Percentiles rank a stretch among this genome's conserved stretches.
Evolutionary conservation across 2,329 filamentous ascomycete species (phyloP).

Genomic region (Malbranchea cinnamomea): DNA sequence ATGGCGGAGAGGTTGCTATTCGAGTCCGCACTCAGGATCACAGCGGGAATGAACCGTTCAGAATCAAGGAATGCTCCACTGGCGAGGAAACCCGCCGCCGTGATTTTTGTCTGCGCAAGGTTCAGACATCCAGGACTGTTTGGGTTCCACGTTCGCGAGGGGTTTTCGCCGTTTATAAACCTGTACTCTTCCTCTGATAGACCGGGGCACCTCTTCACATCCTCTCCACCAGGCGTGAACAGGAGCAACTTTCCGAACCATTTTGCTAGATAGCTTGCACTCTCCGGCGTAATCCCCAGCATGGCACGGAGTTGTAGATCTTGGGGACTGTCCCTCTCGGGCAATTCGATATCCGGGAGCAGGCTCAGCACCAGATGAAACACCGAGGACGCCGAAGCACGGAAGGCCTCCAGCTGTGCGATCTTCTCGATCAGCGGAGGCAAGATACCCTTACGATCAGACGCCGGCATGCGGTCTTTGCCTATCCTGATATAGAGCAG

Average conservation of each 20-base stretch:
- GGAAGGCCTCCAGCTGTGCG: conserved; percentile 7
- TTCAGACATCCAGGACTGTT: conserved; percentile 46
- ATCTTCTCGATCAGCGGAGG: conserved; percentile 55
- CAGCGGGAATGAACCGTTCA: conserved; percentile 68
- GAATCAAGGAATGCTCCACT: conserved; percentile 74
- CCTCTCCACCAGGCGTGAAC: conserved; percentile 37
- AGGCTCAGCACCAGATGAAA: conserved; percentile 74
- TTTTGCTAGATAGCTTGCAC: conserved; percentile 57
- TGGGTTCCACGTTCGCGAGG: conserved; percentile 44
- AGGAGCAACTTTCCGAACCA: conserved; percentile 69
- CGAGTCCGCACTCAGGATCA: conserved; percentile 69
- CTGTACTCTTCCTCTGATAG: conserved; percentile 50
- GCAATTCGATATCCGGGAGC: conserved; percentile 51
- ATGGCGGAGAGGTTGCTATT: conserved; percentile 63
- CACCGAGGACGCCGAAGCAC: conserved; percentile 40
- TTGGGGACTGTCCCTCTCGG: conserved; percentile 62
- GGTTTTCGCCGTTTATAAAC: conserved; percentile 49
- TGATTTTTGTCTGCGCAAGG: conserved; percentile 53
- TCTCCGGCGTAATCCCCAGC: conserved; percentile 53
- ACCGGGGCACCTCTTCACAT: conserved; percentile 39
- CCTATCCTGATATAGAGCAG: conserved; percentile 82
- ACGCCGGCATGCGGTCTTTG: conserved; percentile 42
- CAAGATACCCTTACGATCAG: conserved; percentile 57
- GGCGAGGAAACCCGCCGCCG: conserved; percentile 55
- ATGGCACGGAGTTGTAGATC: conserved; percentile 52